Conservation (phyloP, 345 rosid genomes). For the Salix purpurea region DNA sequence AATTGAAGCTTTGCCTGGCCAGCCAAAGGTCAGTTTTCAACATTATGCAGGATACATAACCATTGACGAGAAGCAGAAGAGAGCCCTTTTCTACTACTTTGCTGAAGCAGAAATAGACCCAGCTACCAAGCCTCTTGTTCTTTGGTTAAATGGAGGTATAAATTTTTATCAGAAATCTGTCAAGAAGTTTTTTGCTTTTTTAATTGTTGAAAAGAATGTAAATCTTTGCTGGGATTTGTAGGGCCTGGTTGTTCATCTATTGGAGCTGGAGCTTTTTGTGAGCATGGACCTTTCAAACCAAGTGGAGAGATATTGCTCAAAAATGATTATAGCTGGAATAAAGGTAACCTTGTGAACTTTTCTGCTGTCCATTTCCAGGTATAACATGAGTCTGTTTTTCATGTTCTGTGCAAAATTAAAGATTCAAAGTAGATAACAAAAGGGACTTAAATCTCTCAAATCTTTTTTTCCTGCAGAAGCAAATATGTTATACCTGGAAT, state of each 20-base stretch:
- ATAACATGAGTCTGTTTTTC: background rate
- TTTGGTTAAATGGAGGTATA: slow-evolving; percentile 22
- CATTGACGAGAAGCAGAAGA: slow-evolving; percentile 11
- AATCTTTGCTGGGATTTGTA: slow-evolving; percentile 6
- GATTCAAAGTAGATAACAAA: background rate
- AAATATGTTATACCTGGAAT: slow-evolving; percentile 23
- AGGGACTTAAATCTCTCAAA: background rate
- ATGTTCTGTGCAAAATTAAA: background rate
- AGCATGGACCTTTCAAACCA: slow-evolving; percentile 29
- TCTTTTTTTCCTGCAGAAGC: slow-evolving; percentile 10
- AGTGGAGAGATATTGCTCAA: slow-evolving; percentile 8
- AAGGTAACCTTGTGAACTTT: slow-evolving; percentile 1
- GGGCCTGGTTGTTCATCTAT: slow-evolving; percentile 31
- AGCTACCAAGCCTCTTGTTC: slow-evolving; percentile 18
- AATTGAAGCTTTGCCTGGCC: slow-evolving; percentile 12
- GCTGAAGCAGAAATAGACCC: slow-evolving; percentile 15
- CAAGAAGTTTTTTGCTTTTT: background rate
- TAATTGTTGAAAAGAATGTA: background rate
- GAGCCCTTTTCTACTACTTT: slow-evolving; percentile 22
- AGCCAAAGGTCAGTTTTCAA: slow-evolving; percentile 14
- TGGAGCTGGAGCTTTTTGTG: slow-evolving; percentile 29
- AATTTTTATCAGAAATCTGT: background rate
- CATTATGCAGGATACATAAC: slow-evolving; percentile 19
- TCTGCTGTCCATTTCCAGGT: background rate
- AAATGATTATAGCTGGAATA: slow-evolving; percentile 24